Base-by-base conservation (phyloP, 2,329 filamentous ascomycete species). In the Alternaria rosae region DNA sequence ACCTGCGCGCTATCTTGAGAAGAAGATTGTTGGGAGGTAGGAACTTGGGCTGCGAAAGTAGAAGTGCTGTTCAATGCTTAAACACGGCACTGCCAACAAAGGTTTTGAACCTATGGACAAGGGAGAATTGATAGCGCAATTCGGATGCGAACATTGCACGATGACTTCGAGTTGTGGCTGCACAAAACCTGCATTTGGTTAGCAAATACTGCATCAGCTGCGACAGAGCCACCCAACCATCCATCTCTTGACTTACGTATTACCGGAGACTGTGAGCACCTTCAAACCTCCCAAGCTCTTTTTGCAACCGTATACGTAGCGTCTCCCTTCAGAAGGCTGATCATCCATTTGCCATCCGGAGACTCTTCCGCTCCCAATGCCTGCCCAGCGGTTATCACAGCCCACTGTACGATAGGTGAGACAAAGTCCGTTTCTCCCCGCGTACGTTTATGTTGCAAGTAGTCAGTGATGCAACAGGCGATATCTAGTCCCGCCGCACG, bases 1-100 rank as follows among this genome's bases (percentile, higher is more conserved):
- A n/a, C 69, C 70, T 20, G 67, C 70, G 28, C 70, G 75, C 21
- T 70, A 59, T 51, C 13, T 76, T 3, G 75, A 77, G 64, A 72
- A 67, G 65, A 75, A 66, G 54, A 59, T 70, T 5, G 44, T 74
- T 11, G 70, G 70, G 2, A 64, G 66, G 44, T 74, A 68, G 43
- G 42, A 6, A 5, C 3, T 10, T 35, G 47, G 47, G 20, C 32
- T 38, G 13, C 13, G 1, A 23, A 12, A 12, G 47, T 6, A 25
- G 30, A 1, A 8, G 17, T 32, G n/a, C 5, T 15, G 6, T n/a
- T 1, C 10, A 30, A 17, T 35, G 12, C 2, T 17, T 21, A 32
- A 21, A 12, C 12, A 26, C 8, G 30, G 26, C 3, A 21, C 21
- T 50, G 28, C 28, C 13, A 23, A 20, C 6, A 35, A 10, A 13